A percentile compares a stretch with the other conserved stretches of the same genome.
Evolutionary conservation across 257 asterid species (phyloP).

Genomic region (Solanum lycopersicoides): DNA sequence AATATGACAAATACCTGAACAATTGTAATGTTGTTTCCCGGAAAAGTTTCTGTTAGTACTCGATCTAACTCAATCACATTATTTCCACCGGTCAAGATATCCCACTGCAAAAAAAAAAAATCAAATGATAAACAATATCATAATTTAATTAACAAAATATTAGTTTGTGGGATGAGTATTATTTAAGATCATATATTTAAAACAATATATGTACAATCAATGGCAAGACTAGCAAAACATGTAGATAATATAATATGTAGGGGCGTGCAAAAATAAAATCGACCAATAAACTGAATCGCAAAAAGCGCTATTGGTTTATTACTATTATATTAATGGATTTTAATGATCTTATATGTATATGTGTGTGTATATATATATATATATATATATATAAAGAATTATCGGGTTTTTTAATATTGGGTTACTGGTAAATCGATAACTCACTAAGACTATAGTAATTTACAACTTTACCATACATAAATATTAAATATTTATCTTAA

Average conservation of each 20-base stretch:
- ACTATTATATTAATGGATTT: background rate
- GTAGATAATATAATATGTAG: background rate
- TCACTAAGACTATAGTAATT: background rate
- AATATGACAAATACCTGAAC: conserved; percentile 37
- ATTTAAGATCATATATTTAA: background rate
- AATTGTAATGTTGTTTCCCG: conserved; percentile 44
- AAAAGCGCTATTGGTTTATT: background rate
- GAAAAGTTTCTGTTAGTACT: conserved; percentile 42
- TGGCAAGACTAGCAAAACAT: background rate
- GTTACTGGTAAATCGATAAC: too few species aligned
- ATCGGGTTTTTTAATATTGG: too few species aligned
- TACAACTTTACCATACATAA: background rate
- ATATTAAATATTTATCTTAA: background rate
- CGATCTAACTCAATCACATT: conserved; percentile 34
- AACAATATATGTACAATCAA: background rate
- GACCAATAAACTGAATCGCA: background rate
- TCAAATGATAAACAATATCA: background rate
- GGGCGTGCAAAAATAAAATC: background rate
- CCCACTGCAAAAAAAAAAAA: conserved; percentile 39
- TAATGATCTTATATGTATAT: too few species aligned
- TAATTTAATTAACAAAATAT: background rate
- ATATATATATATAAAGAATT: too few species aligned
- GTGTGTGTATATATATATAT: too few species aligned
- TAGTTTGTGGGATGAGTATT: background rate
- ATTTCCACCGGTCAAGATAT: conserved; percentile 37